Percentiles rank a stretch among this genome's conserved stretches.
Conservation (phyloP, 148 eudicot genomes). For the Fallopia convolvulus region DNA sequence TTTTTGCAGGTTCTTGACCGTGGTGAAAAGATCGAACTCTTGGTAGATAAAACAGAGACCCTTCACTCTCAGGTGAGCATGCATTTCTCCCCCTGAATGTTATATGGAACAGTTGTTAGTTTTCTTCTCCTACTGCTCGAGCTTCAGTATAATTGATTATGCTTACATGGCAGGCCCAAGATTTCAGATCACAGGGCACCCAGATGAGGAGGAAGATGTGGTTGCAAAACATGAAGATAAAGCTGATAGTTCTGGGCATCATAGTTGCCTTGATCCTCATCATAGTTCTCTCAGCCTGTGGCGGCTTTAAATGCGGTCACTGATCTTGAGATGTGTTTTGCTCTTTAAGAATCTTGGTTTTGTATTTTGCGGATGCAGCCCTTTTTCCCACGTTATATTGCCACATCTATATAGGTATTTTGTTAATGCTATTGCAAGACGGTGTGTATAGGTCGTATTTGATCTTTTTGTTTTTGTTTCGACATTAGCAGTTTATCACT, state of each 20-base stretch:
- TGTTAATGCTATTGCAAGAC: conserved; percentile 6
- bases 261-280: conserved; percentile 15
- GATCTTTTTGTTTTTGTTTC: not conserved
- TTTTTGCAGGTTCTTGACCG: conserved; percentile 9
- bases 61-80: conserved; percentile 13
- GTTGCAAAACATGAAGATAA: conserved; percentile 15
- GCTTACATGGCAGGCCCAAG: conserved; percentile 10
- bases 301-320: conserved; percentile 12
- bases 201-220: conserved; percentile 16
- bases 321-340: conserved; percentile 7
- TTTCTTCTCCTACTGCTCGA: not conserved
- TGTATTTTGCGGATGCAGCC: conserved; percentile 1
- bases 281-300: conserved; percentile 11
- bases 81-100: not conserved
- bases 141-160: not conserved
- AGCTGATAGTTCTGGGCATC: conserved; percentile 13
- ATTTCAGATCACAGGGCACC: conserved; percentile 12
- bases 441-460: conserved; percentile 2
- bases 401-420: conserved; percentile 5
- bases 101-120: not conserved
- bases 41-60: conserved; percentile 15
- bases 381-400: not conserved
- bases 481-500: not conserved
- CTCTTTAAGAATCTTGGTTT: conserved; percentile 2
- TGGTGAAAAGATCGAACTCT: conserved; percentile 13